These are phyloP conservation scores for Choiromyces venosus DNA, from an alignment of 495 filamentous ascomycete genomes.

Conservation along the genomic window DNA sequence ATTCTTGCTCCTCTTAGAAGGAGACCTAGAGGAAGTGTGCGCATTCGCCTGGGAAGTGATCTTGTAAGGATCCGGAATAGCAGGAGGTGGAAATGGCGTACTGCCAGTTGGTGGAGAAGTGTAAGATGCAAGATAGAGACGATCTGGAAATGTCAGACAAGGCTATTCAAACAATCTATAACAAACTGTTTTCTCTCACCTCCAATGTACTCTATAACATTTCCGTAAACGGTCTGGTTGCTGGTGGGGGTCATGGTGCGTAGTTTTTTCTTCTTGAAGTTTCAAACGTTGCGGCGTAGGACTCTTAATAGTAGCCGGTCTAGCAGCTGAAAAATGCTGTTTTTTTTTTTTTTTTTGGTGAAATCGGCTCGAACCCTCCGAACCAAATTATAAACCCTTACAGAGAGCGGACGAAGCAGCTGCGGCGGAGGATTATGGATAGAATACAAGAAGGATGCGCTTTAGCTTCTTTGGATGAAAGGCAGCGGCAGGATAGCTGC, in stretches of 20 bases:
- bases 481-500: neutral
- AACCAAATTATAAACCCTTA: constrained; percentile 17
- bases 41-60: constrained; percentile 74
- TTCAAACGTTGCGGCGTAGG: constrained; percentile 13
- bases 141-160: constrained; percentile 50
- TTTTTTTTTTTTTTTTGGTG: neutral
- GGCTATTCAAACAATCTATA: neutral
- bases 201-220: constrained; percentile 74
- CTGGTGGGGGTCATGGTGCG: constrained; percentile 37
- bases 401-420: constrained; percentile 10
- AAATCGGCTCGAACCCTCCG: neutral
- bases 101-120: constrained; percentile 68
- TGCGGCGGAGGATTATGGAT: neutral
- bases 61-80: constrained; percentile 48
- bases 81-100: constrained; percentile 81
- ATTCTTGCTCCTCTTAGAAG: constrained; percentile 62
- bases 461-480: neutral
- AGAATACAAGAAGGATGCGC: neutral
- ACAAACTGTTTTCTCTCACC: constrained; percentile 47
- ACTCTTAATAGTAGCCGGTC: constrained; percentile 25
- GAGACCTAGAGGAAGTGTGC: constrained; percentile 53
- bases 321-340: neutral
- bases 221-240: constrained; percentile 49
- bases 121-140: constrained; percentile 90
- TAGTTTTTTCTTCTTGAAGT: constrained; percentile 4